A percentile compares a stretch with the other conserved stretches of the same genome.
Evolutionary conservation across 805 yeast species (phyloP).

Genomic region (Candida namnaoensis): DNA sequence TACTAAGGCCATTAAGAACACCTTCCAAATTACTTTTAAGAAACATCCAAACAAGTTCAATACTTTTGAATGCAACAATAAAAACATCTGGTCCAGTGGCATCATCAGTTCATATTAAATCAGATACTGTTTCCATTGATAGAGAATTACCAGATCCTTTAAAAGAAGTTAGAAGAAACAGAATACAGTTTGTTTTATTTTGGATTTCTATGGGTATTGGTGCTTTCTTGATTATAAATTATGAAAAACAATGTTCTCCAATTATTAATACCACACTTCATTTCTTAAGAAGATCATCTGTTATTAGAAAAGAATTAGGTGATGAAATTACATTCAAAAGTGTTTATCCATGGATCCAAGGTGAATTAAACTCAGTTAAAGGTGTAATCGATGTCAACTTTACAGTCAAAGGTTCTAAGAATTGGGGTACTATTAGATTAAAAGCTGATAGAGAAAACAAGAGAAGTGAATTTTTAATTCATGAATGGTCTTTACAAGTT

Average conservation of each 20-base stretch:
- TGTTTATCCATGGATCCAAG: constrained; percentile 83
- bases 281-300: constrained; percentile 67
- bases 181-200: constrained; percentile 48
- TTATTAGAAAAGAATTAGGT: constrained; percentile 60
- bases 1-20: too few species aligned
- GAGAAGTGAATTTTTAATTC: constrained; percentile 47
- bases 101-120: too few species aligned
- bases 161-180: constrained; percentile 40
- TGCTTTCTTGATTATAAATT: constrained; percentile 71
- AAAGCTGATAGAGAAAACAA: constrained; percentile 63
- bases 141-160: constrained; percentile 78
- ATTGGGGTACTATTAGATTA: constrained; percentile 47
- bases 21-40: too few species aligned
- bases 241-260: constrained; percentile 88
- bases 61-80: too few species aligned
- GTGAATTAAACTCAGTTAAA: constrained; percentile 73
- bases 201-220: constrained; percentile 43
- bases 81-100: too few species aligned
- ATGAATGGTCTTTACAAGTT: constrained; percentile 51
- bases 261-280: constrained; percentile 81
- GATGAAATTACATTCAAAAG: constrained; percentile 65
- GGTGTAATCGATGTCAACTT: constrained; percentile 74
- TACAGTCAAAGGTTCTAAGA: constrained; percentile 58
- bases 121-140: constrained; percentile 48
- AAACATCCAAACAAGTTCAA: background rate